These are phyloP conservation scores for Brassica napus DNA, from an alignment of 345 rosid species.

Conservation along the genomic window Da-Ae NC_063448.1:56080501-56081000, in stretches of 20 bases:
- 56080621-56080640: conserved; percentile 95
- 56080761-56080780: conserved; percentile 17
- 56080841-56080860: conserved; percentile 88
- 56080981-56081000: conserved; percentile 96
- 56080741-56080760: not conserved
- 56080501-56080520: not conserved
- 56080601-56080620: conserved; percentile 93
- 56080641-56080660: conserved; percentile 97
- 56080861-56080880: conserved; percentile 4
- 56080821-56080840: conserved; percentile 96
- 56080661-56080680: conserved; percentile 96
- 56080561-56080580: not conserved
- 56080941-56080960: conserved; percentile 87
- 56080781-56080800: conserved; percentile 97
- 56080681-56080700: conserved; percentile 98
- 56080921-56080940: conserved; percentile 31
- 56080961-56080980: conserved; percentile 93
- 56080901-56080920: not conserved
- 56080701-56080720: conserved; percentile 35
- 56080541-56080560: not conserved
- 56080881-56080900: not conserved
- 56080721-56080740: not conserved
- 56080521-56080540: not conserved
- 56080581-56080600: conserved; percentile 62
- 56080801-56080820: conserved; percentile 74